These are phyloP conservation scores for Eucalyptus shirleyi DNA, from an alignment of 345 rosid species.

Conservation along the genomic window DNA sequence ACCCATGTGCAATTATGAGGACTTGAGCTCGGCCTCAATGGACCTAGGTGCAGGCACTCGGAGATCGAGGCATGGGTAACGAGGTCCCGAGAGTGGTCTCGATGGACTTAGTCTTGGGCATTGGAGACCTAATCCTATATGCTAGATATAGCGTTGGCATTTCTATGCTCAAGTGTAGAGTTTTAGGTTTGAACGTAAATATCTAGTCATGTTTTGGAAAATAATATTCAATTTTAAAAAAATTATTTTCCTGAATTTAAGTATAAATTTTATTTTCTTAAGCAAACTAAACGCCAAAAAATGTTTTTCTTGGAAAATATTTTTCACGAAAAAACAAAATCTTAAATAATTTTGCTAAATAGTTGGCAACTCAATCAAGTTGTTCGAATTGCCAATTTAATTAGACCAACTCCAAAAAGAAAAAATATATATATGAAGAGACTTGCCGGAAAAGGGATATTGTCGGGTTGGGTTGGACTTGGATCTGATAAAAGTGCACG, in stretches of 20 bases:
- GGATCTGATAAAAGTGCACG: background rate
- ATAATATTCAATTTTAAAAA: too few species aligned
- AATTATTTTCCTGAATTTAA: too few species aligned
- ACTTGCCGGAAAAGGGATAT: background rate
- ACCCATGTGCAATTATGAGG: too few species aligned
- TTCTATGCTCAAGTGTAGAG: background rate
- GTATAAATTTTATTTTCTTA: too few species aligned
- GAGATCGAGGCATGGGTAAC: too few species aligned
- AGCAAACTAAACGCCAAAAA: rapidly evolving
- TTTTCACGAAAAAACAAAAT: rapidly evolving
- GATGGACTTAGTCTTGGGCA: too few species aligned
- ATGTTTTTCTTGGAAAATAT: too few species aligned
- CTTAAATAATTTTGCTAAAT: background rate
- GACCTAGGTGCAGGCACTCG: rapidly evolving
- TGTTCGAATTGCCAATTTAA: background rate
- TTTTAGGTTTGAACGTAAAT: rapidly evolving
- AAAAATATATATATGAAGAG: background rate
- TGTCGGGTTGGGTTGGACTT: background rate
- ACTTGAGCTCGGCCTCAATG: rapidly evolving
- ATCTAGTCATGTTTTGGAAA: too few species aligned
- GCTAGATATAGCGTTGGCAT: too few species aligned
- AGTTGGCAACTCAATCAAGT: background rate
- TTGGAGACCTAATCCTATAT: rapidly evolving
- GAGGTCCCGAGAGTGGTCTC: too few species aligned
- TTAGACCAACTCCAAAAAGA: background rate